Conservation (phyloP, 768 basidiomycete species). For the Pleurotus eryngii region DNA sequence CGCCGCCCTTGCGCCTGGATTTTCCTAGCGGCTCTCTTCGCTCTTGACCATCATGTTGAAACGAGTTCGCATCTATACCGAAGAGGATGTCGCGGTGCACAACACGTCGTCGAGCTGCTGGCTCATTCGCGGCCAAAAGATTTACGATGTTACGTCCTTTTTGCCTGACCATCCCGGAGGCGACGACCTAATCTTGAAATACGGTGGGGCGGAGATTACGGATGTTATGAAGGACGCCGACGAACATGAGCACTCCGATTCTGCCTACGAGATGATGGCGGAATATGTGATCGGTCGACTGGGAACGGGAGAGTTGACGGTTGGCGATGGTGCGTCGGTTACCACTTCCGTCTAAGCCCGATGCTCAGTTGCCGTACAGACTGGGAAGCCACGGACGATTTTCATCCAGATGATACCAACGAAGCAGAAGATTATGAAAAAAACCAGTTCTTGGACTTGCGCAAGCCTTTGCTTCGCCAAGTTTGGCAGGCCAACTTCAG, state of each 20-base stretch:
- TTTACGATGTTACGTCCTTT: constrained; percentile 89
- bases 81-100: constrained; percentile 72
- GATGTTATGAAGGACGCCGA: constrained; percentile 73
- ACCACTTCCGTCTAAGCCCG: not conserved
- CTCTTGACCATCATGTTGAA: constrained; percentile 50
- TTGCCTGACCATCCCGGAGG: constrained; percentile 91
- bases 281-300: constrained; percentile 85
- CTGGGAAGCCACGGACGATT: constrained; percentile 88
- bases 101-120: constrained; percentile 65
- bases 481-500: constrained; percentile 87
- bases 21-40: not conserved
- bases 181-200: constrained; percentile 81
- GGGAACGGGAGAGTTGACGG: constrained; percentile 68
- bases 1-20: not conserved
- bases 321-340: constrained; percentile 66
- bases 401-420: constrained; percentile 89
- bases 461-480: constrained; percentile 79
- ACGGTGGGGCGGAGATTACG: constrained; percentile 84
- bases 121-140: constrained; percentile 75
- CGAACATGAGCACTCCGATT: constrained; percentile 87
- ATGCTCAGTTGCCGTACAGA: constrained; percentile 39
- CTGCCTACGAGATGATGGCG: constrained; percentile 88
- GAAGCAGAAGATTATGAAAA: constrained; percentile 76
- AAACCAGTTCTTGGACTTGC: constrained; percentile 89
- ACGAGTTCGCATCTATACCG: constrained; percentile 69